A percentile compares a stretch with the other conserved stretches of the same genome.
Evolutionary conservation across 257 asterid species (phyloP).

Genomic region (Marsdenia floribunda): DNA sequence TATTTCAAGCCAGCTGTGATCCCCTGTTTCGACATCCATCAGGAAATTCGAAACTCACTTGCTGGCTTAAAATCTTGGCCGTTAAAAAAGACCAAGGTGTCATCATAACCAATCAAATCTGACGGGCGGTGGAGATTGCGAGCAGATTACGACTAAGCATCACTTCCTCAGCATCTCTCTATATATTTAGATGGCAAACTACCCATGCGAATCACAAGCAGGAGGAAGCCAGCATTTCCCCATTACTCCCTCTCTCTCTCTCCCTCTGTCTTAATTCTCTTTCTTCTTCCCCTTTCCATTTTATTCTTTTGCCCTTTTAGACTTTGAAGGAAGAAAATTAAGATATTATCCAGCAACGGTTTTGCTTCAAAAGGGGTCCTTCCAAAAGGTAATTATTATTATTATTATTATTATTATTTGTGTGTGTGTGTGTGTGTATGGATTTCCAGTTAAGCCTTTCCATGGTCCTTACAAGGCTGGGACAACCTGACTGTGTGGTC

Average conservation of each 20-base stretch:
- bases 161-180: too few relatives aligned
- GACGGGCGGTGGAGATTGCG: neutral
- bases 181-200: slow-evolving; percentile 6
- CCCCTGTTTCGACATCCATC: neutral
- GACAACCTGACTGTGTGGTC: neutral
- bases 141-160: slow-evolving; percentile 6
- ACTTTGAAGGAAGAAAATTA: too few relatives aligned
- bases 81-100: neutral
- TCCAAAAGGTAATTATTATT: too few relatives aligned
- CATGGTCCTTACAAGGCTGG: neutral
- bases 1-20: too few relatives aligned
- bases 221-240: too few relatives aligned
- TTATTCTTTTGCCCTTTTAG: too few relatives aligned
- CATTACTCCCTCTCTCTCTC: too few relatives aligned
- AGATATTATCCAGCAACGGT: too few relatives aligned
- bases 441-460: neutral
- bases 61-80: slow-evolving; percentile 2
- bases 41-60: neutral
- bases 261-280: too few relatives aligned
- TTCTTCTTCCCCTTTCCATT: too few relatives aligned
- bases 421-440: neutral
- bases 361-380: neutral
- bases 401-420: too few relatives aligned
- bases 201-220: too few relatives aligned
- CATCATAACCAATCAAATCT: neutral